These are phyloP conservation scores for Xylaria bambusicola DNA, from an alignment of 495 filamentous ascomycete genomes.

Conservation along the genomic window DNA sequence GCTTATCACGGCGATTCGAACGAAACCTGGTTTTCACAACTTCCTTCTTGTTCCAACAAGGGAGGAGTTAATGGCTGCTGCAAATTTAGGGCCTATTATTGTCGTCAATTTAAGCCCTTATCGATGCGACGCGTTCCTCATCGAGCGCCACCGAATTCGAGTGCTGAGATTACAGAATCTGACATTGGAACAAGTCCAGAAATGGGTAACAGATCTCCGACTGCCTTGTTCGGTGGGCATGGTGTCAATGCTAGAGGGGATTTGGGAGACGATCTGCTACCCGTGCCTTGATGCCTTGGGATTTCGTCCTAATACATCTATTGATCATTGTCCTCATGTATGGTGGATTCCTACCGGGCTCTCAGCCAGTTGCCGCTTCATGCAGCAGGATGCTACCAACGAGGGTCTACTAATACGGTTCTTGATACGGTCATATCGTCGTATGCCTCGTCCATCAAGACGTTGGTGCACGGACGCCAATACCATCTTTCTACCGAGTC, in stretches of 20 bases:
- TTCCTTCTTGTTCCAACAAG: too few relatives aligned
- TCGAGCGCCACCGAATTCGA: neutral
- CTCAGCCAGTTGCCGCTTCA: slow-evolving; percentile 28
- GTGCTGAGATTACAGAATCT: neutral
- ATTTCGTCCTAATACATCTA: neutral
- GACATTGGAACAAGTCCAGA: neutral
- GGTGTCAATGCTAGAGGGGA: neutral
- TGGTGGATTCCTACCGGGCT: slow-evolving; percentile 32
- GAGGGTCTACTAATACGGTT: neutral
- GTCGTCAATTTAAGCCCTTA: neutral
- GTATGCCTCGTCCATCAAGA: neutral
- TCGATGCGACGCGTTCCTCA: neutral
- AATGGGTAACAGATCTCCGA: neutral
- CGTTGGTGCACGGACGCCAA: neutral
- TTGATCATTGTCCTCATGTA: slow-evolving; percentile 14
- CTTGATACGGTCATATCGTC: neutral
- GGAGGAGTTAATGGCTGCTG: too few relatives aligned
- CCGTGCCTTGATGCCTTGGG: neutral
- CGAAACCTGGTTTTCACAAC: too few relatives aligned
- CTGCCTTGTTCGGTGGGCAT: neutral
- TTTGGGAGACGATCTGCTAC: neutral
- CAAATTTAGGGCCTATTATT: too few relatives aligned
- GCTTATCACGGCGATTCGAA: too few relatives aligned
- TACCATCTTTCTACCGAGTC: neutral
- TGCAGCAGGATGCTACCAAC: slow-evolving; percentile 18